These are phyloP conservation scores for Saururus chinensis DNA, from an alignment of 164 flowering plant genomes.

Conservation along the genomic window DNA sequence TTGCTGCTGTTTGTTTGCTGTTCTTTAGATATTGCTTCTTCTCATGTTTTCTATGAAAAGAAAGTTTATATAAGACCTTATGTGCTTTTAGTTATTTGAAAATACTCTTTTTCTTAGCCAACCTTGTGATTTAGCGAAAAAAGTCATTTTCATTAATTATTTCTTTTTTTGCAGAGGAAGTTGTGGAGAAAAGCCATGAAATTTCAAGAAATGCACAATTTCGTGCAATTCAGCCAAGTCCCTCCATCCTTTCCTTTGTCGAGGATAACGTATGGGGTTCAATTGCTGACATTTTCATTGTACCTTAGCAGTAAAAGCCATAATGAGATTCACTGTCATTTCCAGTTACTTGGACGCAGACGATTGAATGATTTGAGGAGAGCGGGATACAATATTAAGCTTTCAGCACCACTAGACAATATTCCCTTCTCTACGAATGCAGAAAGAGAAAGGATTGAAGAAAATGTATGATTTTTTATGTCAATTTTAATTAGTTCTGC, in stretches of 20 bases:
- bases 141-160: background rate
- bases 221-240: conserved; percentile 86
- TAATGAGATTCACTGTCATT: background rate
- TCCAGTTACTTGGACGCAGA: conserved; percentile 83
- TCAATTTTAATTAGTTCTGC: too few species aligned
- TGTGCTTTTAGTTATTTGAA: background rate
- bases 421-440: conserved; percentile 58
- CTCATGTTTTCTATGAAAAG: too few species aligned
- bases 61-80: background rate
- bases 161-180: conserved; percentile 19
- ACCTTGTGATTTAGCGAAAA: too few species aligned
- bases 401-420: conserved; percentile 81
- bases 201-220: conserved; percentile 87
- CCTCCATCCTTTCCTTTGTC: conserved; percentile 73
- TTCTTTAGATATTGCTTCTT: too few species aligned
- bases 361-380: conserved; percentile 66
- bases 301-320: background rate
- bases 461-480: conserved; percentile 42
- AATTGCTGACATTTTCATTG: background rate
- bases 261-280: conserved; percentile 67
- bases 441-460: conserved; percentile 83
- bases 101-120: background rate
- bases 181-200: conserved; percentile 27
- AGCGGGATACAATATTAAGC: conserved; percentile 75
- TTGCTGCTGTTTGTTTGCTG: too few species aligned